Evolutionary conservation across 2,329 filamentous ascomycete species (phyloP).

Genomic region (Colletotrichum paranaense): DNA sequence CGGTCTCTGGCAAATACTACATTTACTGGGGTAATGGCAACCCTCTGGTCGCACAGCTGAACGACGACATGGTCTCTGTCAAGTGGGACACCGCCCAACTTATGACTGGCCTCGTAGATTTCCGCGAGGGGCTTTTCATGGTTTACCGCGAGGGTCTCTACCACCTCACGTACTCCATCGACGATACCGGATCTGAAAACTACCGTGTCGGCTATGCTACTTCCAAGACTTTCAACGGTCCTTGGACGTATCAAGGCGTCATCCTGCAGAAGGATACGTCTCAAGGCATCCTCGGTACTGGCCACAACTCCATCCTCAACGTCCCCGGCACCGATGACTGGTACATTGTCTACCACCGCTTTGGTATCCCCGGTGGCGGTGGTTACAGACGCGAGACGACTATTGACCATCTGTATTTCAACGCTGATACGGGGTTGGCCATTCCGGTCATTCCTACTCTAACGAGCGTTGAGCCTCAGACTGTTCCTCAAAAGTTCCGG

Average conservation of each 20-base stretch:
- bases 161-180: constrained; percentile 60
- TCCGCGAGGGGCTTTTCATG: constrained; percentile 57
- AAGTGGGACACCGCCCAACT: constrained; percentile 47
- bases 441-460: constrained; percentile 50
- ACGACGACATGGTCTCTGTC: constrained; percentile 58
- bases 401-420: constrained; percentile 53
- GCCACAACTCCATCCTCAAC: constrained; percentile 57
- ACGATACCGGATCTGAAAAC: constrained; percentile 57
- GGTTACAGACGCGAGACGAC: constrained; percentile 56
- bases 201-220: constrained; percentile 62
- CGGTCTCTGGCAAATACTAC: constrained; percentile 66
- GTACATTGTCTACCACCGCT: constrained; percentile 62
- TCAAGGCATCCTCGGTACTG: constrained; percentile 57
- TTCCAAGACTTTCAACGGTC: constrained; percentile 48
- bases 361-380: constrained; percentile 56
- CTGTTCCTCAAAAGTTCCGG: constrained; percentile 19
- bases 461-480: constrained; percentile 42
- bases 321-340: constrained; percentile 59
- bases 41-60: constrained; percentile 53
- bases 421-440: constrained; percentile 50
- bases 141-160: constrained; percentile 57
- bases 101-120: constrained; percentile 52
- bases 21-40: constrained; percentile 69
- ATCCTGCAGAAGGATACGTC: constrained; percentile 54
- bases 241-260: constrained; percentile 57